These are phyloP conservation scores for Amanita inopinata DNA, from an alignment of 768 basidiomycete genomes.

Conservation along the genomic window DNA sequence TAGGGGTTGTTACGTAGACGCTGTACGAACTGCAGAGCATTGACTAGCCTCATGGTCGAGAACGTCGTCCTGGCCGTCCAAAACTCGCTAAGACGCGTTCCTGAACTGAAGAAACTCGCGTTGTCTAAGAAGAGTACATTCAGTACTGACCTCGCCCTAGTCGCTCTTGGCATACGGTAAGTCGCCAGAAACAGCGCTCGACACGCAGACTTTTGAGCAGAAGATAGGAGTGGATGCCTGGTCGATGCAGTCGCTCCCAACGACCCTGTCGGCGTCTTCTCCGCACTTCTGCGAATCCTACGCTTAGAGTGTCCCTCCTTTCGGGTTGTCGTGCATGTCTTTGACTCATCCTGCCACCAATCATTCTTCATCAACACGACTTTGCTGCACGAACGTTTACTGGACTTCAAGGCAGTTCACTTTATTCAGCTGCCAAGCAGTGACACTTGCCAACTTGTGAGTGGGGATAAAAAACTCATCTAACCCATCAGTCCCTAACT, in stretches of 20 bases:
- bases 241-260: constrained; percentile 35
- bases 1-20: no score
- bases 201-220: constrained; percentile 22
- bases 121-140: neutral
- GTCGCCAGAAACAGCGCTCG: neutral
- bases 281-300: constrained; percentile 27
- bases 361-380: constrained; percentile 44
- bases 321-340: constrained; percentile 30
- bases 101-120: constrained; percentile 1
- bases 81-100: neutral
- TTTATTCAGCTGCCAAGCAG: neutral
- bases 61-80: neutral
- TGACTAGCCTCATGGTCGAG: neutral
- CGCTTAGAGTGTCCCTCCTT: constrained; percentile 28
- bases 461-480: constrained; percentile 10
- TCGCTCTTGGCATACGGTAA: constrained; percentile 6
- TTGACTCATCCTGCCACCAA: constrained; percentile 37
- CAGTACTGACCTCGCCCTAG: constrained; percentile 6
- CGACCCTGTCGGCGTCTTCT: constrained; percentile 25
- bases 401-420: neutral
- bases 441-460: constrained; percentile 2
- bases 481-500: neutral
- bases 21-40: no score
- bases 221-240: constrained; percentile 36
- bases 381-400: constrained; percentile 15